Evolutionary conservation across 2,329 filamentous ascomycete genomes (phyloP).

Genomic region (Scortechinia acanthostroma): DNA sequence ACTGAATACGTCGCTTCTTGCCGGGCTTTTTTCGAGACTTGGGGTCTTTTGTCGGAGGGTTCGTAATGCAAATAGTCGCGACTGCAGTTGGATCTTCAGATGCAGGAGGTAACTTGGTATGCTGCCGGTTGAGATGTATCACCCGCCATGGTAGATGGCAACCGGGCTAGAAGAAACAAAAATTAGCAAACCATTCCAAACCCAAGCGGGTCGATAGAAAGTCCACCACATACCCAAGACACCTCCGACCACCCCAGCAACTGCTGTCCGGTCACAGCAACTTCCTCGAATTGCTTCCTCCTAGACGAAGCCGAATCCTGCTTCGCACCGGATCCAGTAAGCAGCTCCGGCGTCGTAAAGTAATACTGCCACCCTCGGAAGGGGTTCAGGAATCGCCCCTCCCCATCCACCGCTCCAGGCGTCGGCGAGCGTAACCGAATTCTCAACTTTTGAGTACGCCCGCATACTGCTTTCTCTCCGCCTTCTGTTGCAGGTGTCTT

Average conservation of each 20-base stretch:
- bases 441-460: slow-evolving; percentile 23
- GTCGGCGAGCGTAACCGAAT: slow-evolving; percentile 27
- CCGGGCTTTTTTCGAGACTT: slow-evolving; percentile 26
- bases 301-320: slow-evolving; percentile 8
- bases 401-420: slow-evolving; percentile 14
- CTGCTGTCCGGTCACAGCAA: slow-evolving; percentile 21
- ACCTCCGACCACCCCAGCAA: slow-evolving; percentile 16
- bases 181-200: slow-evolving; percentile 5
- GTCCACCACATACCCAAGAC: slow-evolving; percentile 19
- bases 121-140: slow-evolving; percentile 20
- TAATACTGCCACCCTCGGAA: slow-evolving; percentile 30
- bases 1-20: slow-evolving; percentile 27
- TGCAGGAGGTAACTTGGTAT: slow-evolving; percentile 15
- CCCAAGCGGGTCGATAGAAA: not conserved
- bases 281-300: slow-evolving; percentile 20
- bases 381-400: slow-evolving; percentile 25
- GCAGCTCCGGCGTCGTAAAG: slow-evolving; percentile 21
- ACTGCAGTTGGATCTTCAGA: slow-evolving; percentile 10
- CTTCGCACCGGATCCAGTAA: slow-evolving; percentile 6
- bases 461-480: too few species aligned
- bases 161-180: slow-evolving; percentile 18
- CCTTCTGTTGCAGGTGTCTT: not conserved
- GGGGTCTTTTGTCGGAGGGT: slow-evolving; percentile 8
- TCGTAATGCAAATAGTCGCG: slow-evolving; percentile 8
- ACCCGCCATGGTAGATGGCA: slow-evolving; percentile 29